Percentiles rank a stretch among this genome's conserved stretches.
These are phyloP conservation scores for Russula virescens DNA, from an alignment of 768 basidiomycete species.

Conservation along the genomic window DNA sequence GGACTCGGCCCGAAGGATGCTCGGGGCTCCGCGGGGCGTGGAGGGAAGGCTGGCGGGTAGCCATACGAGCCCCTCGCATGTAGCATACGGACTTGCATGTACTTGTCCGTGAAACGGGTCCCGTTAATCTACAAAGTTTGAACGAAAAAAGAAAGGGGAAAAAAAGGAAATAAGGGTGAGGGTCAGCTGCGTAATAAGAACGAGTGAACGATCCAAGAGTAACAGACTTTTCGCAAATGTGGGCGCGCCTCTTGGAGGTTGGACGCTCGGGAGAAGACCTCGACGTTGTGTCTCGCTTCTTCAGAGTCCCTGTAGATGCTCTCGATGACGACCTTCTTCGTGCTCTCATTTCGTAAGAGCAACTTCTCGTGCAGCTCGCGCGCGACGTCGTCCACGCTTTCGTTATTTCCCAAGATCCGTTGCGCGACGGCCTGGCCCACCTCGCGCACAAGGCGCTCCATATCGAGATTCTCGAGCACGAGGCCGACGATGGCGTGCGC, in stretches of 20 bases:
- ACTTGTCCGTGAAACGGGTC: slow-evolving; percentile 97
- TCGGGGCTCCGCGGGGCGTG: slow-evolving; percentile 37
- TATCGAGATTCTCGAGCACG: slow-evolving; percentile 95
- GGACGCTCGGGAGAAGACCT: slow-evolving; percentile 70
- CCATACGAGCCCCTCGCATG: slow-evolving; percentile 48
- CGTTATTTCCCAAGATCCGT: slow-evolving; percentile 86
- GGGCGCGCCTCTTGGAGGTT: slow-evolving; percentile 70
- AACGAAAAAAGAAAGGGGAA: neutral
- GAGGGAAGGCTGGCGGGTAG: slow-evolving; percentile 44
- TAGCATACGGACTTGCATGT: slow-evolving; percentile 67
- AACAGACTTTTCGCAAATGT: slow-evolving; percentile 67
- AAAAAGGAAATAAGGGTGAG: no score
- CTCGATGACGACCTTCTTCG: slow-evolving; percentile 94
- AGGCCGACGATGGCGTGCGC: slow-evolving; percentile 95
- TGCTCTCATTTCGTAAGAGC: slow-evolving; percentile 88
- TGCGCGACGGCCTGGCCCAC: slow-evolving; percentile 92
- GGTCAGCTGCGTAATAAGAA: neutral
- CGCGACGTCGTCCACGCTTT: slow-evolving; percentile 96
- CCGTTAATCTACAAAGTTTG: slow-evolving; percentile 65
- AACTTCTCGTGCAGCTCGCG: slow-evolving; percentile 89
- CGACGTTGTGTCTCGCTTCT: slow-evolving; percentile 86
- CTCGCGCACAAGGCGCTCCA: slow-evolving; percentile 93
- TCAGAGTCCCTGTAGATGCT: slow-evolving; percentile 92
- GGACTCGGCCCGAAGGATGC: slow-evolving; percentile 33
- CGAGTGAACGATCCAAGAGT: neutral